Base-by-base conservation (phyloP, 495 filamentous ascomycete genomes). In the Xylaria castorea region DNA sequence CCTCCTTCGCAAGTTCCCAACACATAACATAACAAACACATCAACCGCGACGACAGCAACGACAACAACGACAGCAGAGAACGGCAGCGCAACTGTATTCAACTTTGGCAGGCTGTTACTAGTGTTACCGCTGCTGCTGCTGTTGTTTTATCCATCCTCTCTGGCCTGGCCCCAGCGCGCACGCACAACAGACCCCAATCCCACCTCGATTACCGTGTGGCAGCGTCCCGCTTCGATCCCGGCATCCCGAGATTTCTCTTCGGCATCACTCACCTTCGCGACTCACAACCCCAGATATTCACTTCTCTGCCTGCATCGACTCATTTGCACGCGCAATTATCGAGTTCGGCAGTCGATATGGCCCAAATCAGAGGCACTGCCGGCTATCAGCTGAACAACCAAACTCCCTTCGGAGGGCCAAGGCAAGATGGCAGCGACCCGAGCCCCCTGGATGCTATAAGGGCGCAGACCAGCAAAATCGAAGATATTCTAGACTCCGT, bases 341-440 rank as follows among this genome's bases (percentile, higher is more conserved):
- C 53, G 25, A 30, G 44, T 51, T 55, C 74, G 67, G 68, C 42
- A 60, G 62, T 42, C 40, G 71, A 72, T 76, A 98, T 97, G 95
- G 92, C 95, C 82, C 95, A 97, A 84, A 96, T 98, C 83, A 89
- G 95, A 87, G 96, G 95, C 81, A 97, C 94, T 74, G 95, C 95
- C 75, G 93, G 93, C 82, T 99, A 98, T 84, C 95, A 97, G 82
- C 91, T 98, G 77, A 94, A 92, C 75, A 85, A 86, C 73, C 91
- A 91, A 75, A 90, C 88, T 78, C 88, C 91, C 66, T 96, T 95
- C 76, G 92, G 91, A 51, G 84, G 82, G 14, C 69, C 78, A 5
- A 85, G 79, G 87, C 89, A 76, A 86, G 88, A 72, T 85, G 88
- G 71, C 89, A 85, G 82, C 75, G 93, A 96, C 76, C 91, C 93